Percentiles rank a stretch among this genome's conserved stretches.
These are phyloP conservation scores for Leishmania gerbilli DNA, from an alignment of 208 protist genomes.

Conservation along the genomic window DNA sequence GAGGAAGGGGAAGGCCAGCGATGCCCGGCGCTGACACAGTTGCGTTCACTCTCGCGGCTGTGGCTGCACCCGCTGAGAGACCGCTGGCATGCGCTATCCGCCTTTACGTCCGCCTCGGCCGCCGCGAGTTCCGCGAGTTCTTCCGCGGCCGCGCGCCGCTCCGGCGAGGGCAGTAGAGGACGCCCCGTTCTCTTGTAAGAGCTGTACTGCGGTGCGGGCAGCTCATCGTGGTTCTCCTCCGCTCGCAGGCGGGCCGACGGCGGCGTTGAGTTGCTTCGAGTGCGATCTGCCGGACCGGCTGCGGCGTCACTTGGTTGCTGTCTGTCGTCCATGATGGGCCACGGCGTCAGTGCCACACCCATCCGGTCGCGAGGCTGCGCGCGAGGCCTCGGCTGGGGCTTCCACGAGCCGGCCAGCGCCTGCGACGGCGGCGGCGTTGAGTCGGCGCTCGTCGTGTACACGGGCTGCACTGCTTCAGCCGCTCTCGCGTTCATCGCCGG, in stretches of 20 bases:
- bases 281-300: neutral
- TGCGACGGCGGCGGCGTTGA: neutral
- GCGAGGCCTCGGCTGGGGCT: neutral
- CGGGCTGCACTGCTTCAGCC: neutral
- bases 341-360: constrained; percentile 12
- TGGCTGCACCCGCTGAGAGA: constrained; percentile 1
- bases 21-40: neutral
- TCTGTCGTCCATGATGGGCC: constrained; percentile 14
- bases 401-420: neutral
- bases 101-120: neutral
- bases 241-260: constrained; percentile 16
- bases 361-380: neutral
- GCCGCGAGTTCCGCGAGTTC: constrained; percentile 9
- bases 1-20: neutral
- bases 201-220: constrained; percentile 24
- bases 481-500: neutral
- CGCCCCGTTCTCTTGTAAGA: constrained; percentile 14
- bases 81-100: neutral
- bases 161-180: constrained; percentile 11
- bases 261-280: neutral
- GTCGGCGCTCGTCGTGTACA: neutral
- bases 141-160: constrained; percentile 20
- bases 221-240: constrained; percentile 13
- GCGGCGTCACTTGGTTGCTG: neutral
- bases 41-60: neutral